These are phyloP conservation scores for Sclerotinia spermophila DNA, from an alignment of 2,329 filamentous ascomycete genomes.

Conservation along the genomic window DNA sequence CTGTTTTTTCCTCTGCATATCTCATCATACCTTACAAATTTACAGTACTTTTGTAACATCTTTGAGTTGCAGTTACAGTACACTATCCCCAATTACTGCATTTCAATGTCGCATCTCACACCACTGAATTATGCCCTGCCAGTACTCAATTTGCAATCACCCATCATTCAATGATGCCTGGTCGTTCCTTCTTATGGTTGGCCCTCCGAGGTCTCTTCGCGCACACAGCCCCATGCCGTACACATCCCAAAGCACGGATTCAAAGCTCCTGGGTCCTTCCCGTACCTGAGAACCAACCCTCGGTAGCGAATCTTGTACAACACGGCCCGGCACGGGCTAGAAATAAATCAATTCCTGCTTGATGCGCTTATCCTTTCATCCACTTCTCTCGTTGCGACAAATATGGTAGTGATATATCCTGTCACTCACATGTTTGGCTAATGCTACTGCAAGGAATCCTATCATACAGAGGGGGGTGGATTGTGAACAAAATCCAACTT, in stretches of 20 bases:
- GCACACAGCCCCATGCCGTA: not conserved
- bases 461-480: not conserved
- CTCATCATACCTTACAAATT: not conserved
- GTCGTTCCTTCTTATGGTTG: not conserved
- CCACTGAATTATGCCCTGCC: not conserved
- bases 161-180: not conserved
- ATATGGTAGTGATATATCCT: not conserved
- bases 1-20: not conserved
- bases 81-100: not conserved
- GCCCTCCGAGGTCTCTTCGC: not conserved
- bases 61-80: slow-evolving; percentile 5
- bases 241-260: not conserved
- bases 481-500: not conserved
- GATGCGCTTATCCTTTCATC: not conserved
- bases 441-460: not conserved
- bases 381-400: not conserved
- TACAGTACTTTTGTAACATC: slow-evolving; percentile 1
- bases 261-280: not conserved
- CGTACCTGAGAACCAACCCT: slow-evolving; percentile 2
- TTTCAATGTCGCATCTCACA: not conserved
- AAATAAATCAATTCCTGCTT: not conserved
- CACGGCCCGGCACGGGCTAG: not conserved
- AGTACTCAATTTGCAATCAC: not conserved
- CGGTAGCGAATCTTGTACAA: slow-evolving; percentile 11
- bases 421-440: not conserved